phyloP scores from a whole-genome alignment of 2,329 filamentous ascomycete genomes.

The Alternaria brassicicola region DNA sequence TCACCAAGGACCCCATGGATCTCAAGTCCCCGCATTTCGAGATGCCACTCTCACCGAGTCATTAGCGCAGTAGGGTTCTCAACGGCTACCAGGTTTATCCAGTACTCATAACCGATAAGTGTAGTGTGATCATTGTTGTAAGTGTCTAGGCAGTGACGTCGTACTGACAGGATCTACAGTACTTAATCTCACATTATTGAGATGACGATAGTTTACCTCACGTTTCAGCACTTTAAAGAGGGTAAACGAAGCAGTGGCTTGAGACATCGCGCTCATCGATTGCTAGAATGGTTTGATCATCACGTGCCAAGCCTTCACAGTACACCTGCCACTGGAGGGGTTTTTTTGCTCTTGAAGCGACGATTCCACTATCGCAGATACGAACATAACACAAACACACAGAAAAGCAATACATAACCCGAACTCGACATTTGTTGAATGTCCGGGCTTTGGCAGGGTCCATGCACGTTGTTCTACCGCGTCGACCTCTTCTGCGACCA shows the following conservation, averaged over 20 bases:
- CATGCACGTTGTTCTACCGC: not conserved
- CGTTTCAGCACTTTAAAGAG: not conserved
- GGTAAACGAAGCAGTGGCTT: not conserved
- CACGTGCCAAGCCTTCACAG: not conserved
- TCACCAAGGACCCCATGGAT: not conserved
- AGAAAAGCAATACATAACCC: not conserved
- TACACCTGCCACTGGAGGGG: not conserved
- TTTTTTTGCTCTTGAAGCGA: not conserved
- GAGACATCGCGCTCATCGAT: not conserved
- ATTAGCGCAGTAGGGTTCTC: not conserved
- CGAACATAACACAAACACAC: not conserved
- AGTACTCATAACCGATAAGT: not conserved
- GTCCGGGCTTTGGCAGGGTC: not conserved
- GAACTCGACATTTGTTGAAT: not conserved
- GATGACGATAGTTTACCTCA: not conserved
- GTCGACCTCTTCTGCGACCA: slow-evolving; percentile 14
- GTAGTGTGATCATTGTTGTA: not conserved
- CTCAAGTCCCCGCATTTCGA: not conserved
- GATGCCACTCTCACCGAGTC: not conserved
- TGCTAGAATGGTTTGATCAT: not conserved
- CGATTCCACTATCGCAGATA: not conserved
- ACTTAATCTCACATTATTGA: not conserved
- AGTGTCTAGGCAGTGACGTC: not conserved
- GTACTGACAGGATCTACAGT: not conserved
- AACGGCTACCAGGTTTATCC: not conserved